phyloP scores from a whole-genome alignment of 208 protist genomes.

The Trypanosoma melophagium region DNA sequence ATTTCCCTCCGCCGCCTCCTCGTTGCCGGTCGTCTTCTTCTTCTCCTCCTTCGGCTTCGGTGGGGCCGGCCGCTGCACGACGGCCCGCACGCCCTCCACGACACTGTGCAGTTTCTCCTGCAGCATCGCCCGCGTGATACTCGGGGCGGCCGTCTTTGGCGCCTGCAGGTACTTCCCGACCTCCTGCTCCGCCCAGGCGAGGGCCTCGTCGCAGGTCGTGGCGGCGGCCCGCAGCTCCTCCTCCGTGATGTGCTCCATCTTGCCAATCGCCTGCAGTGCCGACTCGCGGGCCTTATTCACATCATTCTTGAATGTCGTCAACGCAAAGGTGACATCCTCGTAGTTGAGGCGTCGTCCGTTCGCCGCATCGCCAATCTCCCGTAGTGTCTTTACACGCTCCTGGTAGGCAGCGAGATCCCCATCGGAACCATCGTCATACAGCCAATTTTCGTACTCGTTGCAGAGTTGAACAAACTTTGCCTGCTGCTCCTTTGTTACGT shows the following conservation, averaged over 20 bases:
- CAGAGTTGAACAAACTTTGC: conserved; percentile 60
- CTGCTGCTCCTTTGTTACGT: conserved; percentile 49
- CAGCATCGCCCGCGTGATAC: conserved; percentile 37
- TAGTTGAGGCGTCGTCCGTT: conserved; percentile 46
- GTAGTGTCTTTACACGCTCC: conserved; percentile 66
- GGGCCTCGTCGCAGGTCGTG: conserved; percentile 51
- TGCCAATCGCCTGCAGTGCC: conserved; percentile 59
- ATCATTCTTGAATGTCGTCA: conserved; percentile 42
- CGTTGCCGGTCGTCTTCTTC: conserved; percentile 19
- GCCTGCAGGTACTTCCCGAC: conserved; percentile 38
- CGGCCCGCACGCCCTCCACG: conserved; percentile 33
- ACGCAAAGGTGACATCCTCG: conserved; percentile 68
- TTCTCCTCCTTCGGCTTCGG: conserved; percentile 50
- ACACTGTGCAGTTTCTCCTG: conserved; percentile 44
- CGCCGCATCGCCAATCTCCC: conserved; percentile 80
- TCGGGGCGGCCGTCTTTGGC: conserved; percentile 48
- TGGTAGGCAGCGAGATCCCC: conserved; percentile 70
- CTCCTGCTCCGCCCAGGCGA: conserved; percentile 53
- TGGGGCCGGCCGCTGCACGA: conserved; percentile 57
- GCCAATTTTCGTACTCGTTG: conserved; percentile 83
- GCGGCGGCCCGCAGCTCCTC: conserved; percentile 68
- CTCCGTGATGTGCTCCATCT: conserved; percentile 74
- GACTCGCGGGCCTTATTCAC: conserved; percentile 39
- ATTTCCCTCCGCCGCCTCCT: conserved; percentile 8
- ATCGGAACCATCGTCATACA: conserved; percentile 87